phyloP scores from a whole-genome alignment of 202 grass and related monocot species.

The Dendrocalamus latiflorus region DNA sequence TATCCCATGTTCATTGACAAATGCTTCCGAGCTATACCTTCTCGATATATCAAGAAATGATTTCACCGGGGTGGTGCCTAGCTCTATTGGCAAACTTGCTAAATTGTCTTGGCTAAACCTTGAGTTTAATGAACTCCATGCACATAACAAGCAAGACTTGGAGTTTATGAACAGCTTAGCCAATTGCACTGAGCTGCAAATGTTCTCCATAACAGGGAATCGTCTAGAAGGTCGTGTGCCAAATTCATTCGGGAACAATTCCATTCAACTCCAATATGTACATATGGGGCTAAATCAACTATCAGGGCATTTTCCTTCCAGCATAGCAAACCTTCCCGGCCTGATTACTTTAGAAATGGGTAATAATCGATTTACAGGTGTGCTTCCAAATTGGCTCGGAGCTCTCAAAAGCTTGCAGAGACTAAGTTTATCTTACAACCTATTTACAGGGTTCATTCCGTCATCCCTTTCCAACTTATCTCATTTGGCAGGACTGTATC shows the following conservation, averaged over 20 bases:
- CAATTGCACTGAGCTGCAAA: slow-evolving; percentile 20
- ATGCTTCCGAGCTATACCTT: too few species aligned
- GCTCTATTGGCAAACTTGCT: too few species aligned
- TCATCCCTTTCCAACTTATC: too few species aligned
- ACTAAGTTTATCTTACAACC: too few species aligned
- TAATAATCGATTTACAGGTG: neutral
- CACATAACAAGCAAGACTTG: neutral
- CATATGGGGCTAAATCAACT: slow-evolving; percentile 4
- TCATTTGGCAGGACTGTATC: neutral
- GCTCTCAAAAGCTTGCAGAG: too few species aligned
- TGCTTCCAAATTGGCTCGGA: too few species aligned
- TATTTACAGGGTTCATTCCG: too few species aligned
- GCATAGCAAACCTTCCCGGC: slow-evolving; percentile 12
- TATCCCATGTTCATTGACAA: too few species aligned
- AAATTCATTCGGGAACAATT: slow-evolving; percentile 16
- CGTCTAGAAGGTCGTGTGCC: slow-evolving; percentile 11
- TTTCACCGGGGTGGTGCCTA: too few species aligned
- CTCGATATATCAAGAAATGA: too few species aligned
- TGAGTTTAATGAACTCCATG: too few species aligned
- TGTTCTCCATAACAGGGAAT: neutral
- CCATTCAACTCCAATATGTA: neutral
- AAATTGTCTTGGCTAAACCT: too few species aligned
- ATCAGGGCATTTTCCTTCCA: slow-evolving; percentile 14
- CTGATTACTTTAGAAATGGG: neutral
- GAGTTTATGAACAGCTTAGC: slow-evolving; percentile 14